Percentiles rank a stretch among this genome's conserved stretches.
Evolutionary conservation across 495 filamentous ascomycete genomes (phyloP).

Genomic region (Trichoderma virens): DNA sequence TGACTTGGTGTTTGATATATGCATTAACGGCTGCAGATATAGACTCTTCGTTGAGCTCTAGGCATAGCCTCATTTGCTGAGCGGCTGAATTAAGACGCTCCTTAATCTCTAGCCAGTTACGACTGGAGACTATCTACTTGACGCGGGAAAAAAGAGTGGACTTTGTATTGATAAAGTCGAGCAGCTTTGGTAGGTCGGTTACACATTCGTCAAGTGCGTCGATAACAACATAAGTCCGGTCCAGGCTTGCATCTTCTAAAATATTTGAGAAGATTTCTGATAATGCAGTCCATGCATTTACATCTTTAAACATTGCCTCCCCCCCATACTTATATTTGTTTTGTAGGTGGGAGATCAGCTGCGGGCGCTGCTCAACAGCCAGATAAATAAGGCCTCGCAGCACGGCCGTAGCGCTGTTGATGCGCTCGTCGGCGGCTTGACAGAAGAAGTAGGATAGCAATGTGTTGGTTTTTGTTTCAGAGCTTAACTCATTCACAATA

Average conservation of each 20-base stretch:
- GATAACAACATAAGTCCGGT: slow-evolving; percentile 27
- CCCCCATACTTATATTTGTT: slow-evolving; percentile 20
- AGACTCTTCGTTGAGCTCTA: too few species aligned
- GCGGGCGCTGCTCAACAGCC: slow-evolving; percentile 18
- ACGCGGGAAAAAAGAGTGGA: slow-evolving; percentile 16
- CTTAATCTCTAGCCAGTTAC: slow-evolving; percentile 30
- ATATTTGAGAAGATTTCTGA: slow-evolving; percentile 25
- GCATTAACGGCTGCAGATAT: too few species aligned
- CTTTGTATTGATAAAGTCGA: slow-evolving; percentile 25
- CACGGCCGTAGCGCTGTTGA: too few species aligned
- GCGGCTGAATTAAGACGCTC: slow-evolving; percentile 18
- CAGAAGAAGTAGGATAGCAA: slow-evolving; percentile 42
- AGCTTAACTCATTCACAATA: slow-evolving; percentile 14
- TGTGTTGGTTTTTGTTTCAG: not conserved
- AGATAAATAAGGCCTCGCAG: too few species aligned
- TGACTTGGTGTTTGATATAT: too few species aligned
- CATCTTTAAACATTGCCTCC: slow-evolving; percentile 23
- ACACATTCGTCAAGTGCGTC: slow-evolving; percentile 46
- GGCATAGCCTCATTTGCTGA: slow-evolving; percentile 12
- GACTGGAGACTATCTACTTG: slow-evolving; percentile 37
- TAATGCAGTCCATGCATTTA: slow-evolving; percentile 23
- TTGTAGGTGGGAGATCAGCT: slow-evolving; percentile 14
- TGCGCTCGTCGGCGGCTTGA: slow-evolving; percentile 32
- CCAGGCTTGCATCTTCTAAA: slow-evolving; percentile 16
- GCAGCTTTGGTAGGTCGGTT: slow-evolving; percentile 20